These are phyloP conservation scores for Sistotremastrum suecicum DNA, from an alignment of 768 basidiomycete species.

Conservation along the genomic window DNA sequence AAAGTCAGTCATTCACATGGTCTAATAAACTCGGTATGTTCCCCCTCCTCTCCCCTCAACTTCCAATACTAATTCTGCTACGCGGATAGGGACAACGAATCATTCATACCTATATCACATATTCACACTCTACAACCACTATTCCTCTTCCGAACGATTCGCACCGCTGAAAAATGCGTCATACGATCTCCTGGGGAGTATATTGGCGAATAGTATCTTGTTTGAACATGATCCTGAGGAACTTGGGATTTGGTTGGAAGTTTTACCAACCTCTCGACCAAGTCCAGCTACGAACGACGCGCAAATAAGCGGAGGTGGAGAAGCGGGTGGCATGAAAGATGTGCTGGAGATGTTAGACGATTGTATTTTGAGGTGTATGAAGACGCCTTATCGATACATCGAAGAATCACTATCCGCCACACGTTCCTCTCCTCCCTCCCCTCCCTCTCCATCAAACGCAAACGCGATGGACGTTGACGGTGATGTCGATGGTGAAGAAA, in stretches of 20 bases:
- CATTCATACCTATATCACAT: conserved; percentile 23
- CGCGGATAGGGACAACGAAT: conserved; percentile 11
- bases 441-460: conserved; percentile 5
- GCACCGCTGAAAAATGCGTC: conserved; percentile 32
- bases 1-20: conserved; percentile 74
- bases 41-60: neutral
- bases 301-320: conserved; percentile 35
- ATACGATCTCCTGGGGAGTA: conserved; percentile 43
- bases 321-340: conserved; percentile 30
- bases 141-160: conserved; percentile 51
- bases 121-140: conserved; percentile 41
- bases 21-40: conserved; percentile 52
- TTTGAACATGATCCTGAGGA: conserved; percentile 71
- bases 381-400: conserved; percentile 76
- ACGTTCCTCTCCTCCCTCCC: conserved; percentile 1
- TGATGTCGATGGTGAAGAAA: neutral
- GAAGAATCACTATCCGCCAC: conserved; percentile 42
- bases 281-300: conserved; percentile 31
- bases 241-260: conserved; percentile 57
- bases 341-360: conserved; percentile 59
- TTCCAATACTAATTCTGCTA: neutral
- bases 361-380: conserved; percentile 67
- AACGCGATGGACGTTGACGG: conserved; percentile 12
- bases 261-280: conserved; percentile 37
- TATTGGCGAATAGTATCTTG: conserved; percentile 60